Base-by-base conservation (phyloP, 129 eudicot genomes). In the Arctium minus region DNA sequence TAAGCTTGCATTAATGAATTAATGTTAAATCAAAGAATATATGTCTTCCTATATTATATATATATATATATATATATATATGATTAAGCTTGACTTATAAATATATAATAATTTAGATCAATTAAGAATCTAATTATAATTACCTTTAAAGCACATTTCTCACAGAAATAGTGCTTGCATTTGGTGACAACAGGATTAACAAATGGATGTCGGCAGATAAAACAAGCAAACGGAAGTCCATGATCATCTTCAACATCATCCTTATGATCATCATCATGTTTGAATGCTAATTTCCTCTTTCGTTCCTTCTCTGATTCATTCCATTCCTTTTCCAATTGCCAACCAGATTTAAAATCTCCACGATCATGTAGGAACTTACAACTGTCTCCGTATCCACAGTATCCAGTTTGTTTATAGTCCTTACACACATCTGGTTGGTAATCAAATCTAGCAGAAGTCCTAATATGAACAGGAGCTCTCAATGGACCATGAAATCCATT, bases 311-410 rank as follows among this genome's bases (percentile, higher is more conserved):
- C 27, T 22, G 27, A 22, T 22, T 22, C 27, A 22, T 22, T 22
- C 27, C 27, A 22, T 22, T 22, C 27, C 27, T 22, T 22, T 22
- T 22, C 27, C 27, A 92, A n/a, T 87, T 89, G 93, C 97, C 97
- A 92, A 6, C 97, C 93, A 3, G 97, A 86, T 82, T 92, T 89
- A 68, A 89, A 89, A 88, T 92, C 97, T 67, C 93, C 93, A 3
- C 93, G 83, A 85, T 92, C 97, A 78, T 92, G 97, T 93, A 92
- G 86, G 81, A 92, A 92, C 84, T 92, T 89, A 65, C 97, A 92
- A 0, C 94, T 80, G 78, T 92, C 97, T 6, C 97, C 97, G 70
- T 92, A 92, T 15, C 97, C 97, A 88, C 97, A 92, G 42, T 92
- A 91, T 2, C 77, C 94, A 1, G 91, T 90, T 72, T 90, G 88